Conservation (phyloP, 1,284 basidiomycete genomes). For the Anthracocystis setariae region DNA sequence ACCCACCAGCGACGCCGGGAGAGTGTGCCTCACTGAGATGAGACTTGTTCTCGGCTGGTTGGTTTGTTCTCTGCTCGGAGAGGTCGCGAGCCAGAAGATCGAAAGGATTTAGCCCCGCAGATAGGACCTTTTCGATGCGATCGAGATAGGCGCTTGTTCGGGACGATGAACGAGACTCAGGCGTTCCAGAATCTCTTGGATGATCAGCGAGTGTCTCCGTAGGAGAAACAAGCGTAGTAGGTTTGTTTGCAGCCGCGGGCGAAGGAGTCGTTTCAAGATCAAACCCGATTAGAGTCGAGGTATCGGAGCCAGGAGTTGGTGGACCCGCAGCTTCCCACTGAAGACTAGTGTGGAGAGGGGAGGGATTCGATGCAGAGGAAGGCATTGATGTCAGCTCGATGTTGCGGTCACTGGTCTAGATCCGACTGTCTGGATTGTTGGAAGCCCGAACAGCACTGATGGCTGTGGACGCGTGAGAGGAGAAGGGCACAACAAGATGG, state of each 20-base stretch:
- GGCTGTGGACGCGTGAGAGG: neutral
- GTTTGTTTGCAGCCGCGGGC: slow-evolving; percentile 7
- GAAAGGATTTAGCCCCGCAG: slow-evolving; percentile 35
- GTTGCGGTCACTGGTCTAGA: slow-evolving; percentile 16
- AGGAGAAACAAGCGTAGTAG: slow-evolving; percentile 18
- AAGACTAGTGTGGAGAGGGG: slow-evolving; percentile 3
- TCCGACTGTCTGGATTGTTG: neutral
- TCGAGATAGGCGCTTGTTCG: slow-evolving; percentile 27
- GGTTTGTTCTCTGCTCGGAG: slow-evolving; percentile 1
- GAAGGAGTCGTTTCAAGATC: slow-evolving; percentile 12
- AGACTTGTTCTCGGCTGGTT: slow-evolving; percentile 5
- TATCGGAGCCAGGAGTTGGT: slow-evolving; percentile 40
- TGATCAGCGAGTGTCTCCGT: slow-evolving; percentile 23
- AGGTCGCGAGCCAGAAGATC: slow-evolving; percentile 28
- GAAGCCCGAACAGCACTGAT: neutral
- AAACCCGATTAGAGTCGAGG: slow-evolving; percentile 37
- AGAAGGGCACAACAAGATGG: neutral
- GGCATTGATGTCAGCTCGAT: slow-evolving; percentile 30
- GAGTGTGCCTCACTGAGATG: slow-evolving; percentile 9
- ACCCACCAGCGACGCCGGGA: slow-evolving; percentile 8
- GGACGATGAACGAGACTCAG: slow-evolving; percentile 4
- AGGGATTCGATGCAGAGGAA: slow-evolving; percentile 22
- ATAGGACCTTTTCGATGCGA: slow-evolving; percentile 38
- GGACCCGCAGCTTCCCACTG: slow-evolving; percentile 25
- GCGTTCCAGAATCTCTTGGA: neutral